phyloP scores from a whole-genome alignment of 1,139 yeast genomes.

The Yamadazyma conglobata region DNA sequence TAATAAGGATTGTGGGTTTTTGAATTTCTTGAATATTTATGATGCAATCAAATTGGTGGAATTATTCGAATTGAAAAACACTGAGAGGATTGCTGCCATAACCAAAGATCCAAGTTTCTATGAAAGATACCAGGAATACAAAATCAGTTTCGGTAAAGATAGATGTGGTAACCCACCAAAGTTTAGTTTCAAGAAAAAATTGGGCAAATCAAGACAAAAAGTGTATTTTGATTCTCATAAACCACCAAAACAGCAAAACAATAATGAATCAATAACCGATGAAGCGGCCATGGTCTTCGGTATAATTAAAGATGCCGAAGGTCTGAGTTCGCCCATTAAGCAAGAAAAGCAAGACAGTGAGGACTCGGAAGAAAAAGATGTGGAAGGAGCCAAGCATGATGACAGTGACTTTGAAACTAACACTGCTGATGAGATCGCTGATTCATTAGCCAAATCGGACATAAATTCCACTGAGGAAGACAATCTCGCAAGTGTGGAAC shows the following conservation, averaged over 20 bases:
- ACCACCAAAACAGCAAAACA: constrained; percentile 3
- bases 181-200: constrained; percentile 37
- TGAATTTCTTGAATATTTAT: constrained; percentile 39
- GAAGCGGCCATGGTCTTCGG: constrained; percentile 50
- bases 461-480: constrained; percentile 15
- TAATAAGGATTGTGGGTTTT: constrained; percentile 45
- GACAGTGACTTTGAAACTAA: not conserved
- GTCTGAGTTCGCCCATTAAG: not conserved
- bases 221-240: constrained; percentile 14
- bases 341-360: not conserved
- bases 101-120: constrained; percentile 32
- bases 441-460: constrained; percentile 7
- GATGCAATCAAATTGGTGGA: constrained; percentile 39
- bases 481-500: constrained; percentile 16
- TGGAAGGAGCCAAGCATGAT: not conserved
- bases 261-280: constrained; percentile 23
- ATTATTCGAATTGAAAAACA: constrained; percentile 25
- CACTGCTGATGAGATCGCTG: constrained; percentile 1
- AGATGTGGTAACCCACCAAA: constrained; percentile 49
- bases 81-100: constrained; percentile 17
- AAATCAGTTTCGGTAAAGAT: constrained; percentile 46
- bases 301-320: constrained; percentile 27
- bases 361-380: not conserved
- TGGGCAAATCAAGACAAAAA: constrained; percentile 17
- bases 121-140: constrained; percentile 34